Evolutionary conservation across 208 protist genomes (phyloP).

Genomic region (Wallacemonas sp.): DNA sequence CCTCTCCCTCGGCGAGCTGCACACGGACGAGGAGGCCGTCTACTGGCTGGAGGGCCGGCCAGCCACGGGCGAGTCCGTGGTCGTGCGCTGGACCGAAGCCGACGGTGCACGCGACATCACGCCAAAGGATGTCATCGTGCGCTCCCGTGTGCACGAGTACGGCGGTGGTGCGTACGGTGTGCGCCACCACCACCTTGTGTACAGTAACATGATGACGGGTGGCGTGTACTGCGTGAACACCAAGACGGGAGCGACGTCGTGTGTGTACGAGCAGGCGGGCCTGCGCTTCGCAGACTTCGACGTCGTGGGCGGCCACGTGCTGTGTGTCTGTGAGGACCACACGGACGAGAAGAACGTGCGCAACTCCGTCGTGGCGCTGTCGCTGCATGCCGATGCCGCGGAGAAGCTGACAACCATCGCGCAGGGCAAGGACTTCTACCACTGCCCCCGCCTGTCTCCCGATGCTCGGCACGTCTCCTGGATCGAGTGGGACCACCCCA

Average conservation of each 20-base stretch:
- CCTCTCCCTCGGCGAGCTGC: neutral
- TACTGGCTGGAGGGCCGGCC: slow-evolving; percentile 9
- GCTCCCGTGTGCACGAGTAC: slow-evolving; percentile 7
- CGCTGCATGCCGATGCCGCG: neutral
- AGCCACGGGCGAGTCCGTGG: neutral
- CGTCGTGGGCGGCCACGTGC: neutral
- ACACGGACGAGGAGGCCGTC: neutral
- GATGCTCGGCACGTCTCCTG: neutral
- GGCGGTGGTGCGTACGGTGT: slow-evolving; percentile 6
- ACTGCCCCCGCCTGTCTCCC: neutral
- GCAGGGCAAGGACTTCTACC: neutral
- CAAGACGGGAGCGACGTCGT: neutral
- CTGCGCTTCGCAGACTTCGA: slow-evolving; percentile 6
- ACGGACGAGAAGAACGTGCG: slow-evolving; percentile 2
- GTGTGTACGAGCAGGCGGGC: neutral
- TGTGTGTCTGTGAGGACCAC: slow-evolving; percentile 4
- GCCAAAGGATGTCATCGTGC: neutral
- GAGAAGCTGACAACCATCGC: slow-evolving; percentile 2
- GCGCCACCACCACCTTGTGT: slow-evolving; percentile 4
- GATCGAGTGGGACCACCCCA: slow-evolving; percentile 1
- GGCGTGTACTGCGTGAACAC: neutral
- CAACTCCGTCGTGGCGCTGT: slow-evolving; percentile 1
- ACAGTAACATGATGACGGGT: neutral
- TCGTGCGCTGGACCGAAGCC: slow-evolving; percentile 3
- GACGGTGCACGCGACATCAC: neutral